These are phyloP conservation scores for Aspergillus indologenus DNA, from an alignment of 495 filamentous ascomycete species.

Conservation along the genomic window DNA sequence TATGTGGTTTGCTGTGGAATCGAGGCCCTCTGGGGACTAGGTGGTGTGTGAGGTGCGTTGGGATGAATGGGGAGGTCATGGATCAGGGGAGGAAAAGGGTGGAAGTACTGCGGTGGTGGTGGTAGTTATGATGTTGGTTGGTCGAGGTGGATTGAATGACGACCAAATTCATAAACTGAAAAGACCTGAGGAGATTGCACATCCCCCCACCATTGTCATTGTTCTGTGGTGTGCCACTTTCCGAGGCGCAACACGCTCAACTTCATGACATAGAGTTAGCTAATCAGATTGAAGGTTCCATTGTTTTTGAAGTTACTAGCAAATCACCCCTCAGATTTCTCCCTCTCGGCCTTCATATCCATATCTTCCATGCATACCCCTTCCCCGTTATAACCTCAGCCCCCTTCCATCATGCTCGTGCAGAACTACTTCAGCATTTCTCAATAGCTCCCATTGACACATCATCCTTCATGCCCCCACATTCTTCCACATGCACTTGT, in stretches of 20 bases:
- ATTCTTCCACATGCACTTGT: not conserved
- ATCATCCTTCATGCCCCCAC: not conserved
- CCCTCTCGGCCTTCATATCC: not conserved
- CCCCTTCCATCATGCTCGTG: not conserved
- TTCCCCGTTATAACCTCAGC: not conserved
- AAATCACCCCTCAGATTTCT: conserved; percentile 1
- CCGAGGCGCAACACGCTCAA: not conserved
- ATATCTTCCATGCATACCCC: not conserved
- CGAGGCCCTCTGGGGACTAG: not conserved
- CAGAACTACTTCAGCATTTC: not conserved
- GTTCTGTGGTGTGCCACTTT: not conserved
- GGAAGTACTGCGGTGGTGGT: conserved; percentile 36
- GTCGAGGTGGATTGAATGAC: conserved; percentile 34
- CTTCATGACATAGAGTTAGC: not conserved
- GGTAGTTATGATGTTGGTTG: conserved; percentile 6
- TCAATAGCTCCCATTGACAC: not conserved
- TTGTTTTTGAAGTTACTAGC: conserved; percentile 2
- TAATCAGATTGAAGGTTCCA: not conserved
- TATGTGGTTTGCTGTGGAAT: not conserved
- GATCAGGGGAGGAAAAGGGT: not conserved
- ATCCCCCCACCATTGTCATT: not conserved
- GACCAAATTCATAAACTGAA: conserved; percentile 51
- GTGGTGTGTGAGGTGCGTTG: not conserved
- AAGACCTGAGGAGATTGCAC: conserved; percentile 55
- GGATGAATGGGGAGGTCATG: not conserved